Evolutionary conservation across 106 monocot species (phyloP).

Genomic region (Dactylorhiza incarnata): DNA sequence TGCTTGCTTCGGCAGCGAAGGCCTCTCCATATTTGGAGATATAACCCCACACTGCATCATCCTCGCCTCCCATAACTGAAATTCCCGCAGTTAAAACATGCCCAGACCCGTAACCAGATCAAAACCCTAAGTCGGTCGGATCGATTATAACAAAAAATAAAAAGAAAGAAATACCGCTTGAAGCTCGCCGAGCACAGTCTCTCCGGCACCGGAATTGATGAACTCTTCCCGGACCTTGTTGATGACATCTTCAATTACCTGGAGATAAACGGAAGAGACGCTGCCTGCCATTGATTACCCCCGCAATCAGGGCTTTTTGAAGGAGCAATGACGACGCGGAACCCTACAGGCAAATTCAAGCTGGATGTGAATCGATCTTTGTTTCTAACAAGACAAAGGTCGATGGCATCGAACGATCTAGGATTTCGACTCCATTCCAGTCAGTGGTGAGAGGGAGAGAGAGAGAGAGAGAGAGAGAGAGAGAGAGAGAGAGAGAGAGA

Average conservation of each 20-base stretch:
- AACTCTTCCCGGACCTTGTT: constrained; percentile 84
- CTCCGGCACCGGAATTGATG: constrained; percentile 54
- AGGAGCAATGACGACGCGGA: neutral
- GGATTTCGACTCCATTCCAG: constrained; percentile 25
- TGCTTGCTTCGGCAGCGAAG: constrained; percentile 16
- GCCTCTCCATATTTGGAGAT: constrained; percentile 46
- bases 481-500: constrained; percentile 11
- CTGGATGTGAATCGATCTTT: neutral
- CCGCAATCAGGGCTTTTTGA: constrained; percentile 5
- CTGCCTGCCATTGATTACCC: constrained; percentile 26
- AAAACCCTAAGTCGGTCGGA: constrained; percentile 6
- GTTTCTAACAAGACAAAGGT: neutral
- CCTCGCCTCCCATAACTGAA: constrained; percentile 93
- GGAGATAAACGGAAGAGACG: constrained; percentile 70
- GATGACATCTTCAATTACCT: constrained; percentile 87
- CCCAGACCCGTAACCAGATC: neutral
- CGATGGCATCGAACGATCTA: constrained; percentile 4
- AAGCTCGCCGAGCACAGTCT: constrained; percentile 62
- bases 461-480: constrained; percentile 7
- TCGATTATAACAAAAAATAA: neutral
- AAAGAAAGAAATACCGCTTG: constrained; percentile 65
- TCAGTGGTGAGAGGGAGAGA: constrained; percentile 7
- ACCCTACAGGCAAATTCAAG: constrained; percentile 4
- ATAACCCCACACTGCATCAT: constrained; percentile 83
- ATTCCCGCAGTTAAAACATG: neutral